Evolutionary conservation across 108 stramenopile genomes (phyloP), one percentile per base, ranked within the genome.

Genomic region (Aurantiochytrium sp.): DNA sequence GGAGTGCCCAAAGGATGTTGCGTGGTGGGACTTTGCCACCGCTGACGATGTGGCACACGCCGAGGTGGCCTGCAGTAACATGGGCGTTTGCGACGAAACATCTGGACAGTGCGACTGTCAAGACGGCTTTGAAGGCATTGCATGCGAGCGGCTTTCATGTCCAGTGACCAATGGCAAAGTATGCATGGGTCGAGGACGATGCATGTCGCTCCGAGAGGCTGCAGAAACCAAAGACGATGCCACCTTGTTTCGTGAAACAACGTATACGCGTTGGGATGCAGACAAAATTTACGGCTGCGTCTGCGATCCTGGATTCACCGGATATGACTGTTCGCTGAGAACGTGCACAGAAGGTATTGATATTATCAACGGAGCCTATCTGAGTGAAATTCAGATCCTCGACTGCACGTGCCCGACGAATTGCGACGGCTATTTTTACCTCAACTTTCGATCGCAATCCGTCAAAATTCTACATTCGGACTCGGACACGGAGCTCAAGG

Each of bases 11-110:
- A 45, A 42, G 19, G 94, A 91, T 2, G 69, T 88, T 23, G 91
- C 94, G n/a, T 95, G 94, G 94, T 91, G 83, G 19, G 91, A 91
- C 72, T 42, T 43, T 18, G 91, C 91, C 23, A 91, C 89, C 14
- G 59, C 76, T 43, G 44, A 91, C 88, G 35, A 53, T 29, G 4
- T 90, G 44, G 73, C 91, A 90, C 88, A 92, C 60, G 55, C 51
- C 23, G 19, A 53, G 16, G 44, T 89, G 0, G 91, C 35, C 12
- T 90, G 89, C 72, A 89, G 71, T 5, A 88, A 88, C 10, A 87
- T 90, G 89, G 89, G 91, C 44, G 23, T 90, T 5, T 91, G 89
- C 35, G 89, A 90, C 23, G 5, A 51, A 28, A 35, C 14, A 10
- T 88, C 87, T 5, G 93, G 93, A 1, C 28, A 42, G 18, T 93